phyloP scores from a whole-genome alignment of 2,329 filamentous ascomycete genomes.

The Colletotrichum camelliae region DNA sequence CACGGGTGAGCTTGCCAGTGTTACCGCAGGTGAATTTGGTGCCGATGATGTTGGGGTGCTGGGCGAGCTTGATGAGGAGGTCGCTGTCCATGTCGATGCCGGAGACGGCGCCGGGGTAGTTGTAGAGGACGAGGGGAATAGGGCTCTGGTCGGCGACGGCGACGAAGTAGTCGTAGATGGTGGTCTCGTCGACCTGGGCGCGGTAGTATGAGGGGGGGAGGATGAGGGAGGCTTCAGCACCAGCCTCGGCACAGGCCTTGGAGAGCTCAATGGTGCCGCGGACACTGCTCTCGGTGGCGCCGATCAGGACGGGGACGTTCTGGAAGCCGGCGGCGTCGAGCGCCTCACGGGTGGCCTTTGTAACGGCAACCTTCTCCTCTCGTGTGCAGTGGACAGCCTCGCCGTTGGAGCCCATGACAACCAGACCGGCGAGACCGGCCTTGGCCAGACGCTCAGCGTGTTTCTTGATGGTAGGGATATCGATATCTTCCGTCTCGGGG shows the following conservation, averaged over 20 bases:
- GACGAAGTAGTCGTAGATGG: slow-evolving; percentile 76
- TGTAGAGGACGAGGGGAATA: slow-evolving; percentile 84
- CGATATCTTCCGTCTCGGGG: slow-evolving; percentile 81
- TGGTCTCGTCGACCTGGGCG: slow-evolving; percentile 74
- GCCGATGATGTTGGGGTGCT: slow-evolving; percentile 84
- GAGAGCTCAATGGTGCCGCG: slow-evolving; percentile 79
- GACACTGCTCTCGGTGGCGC: slow-evolving; percentile 82
- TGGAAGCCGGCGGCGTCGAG: slow-evolving; percentile 81
- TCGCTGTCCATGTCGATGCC: slow-evolving; percentile 92
- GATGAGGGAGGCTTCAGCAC: slow-evolving; percentile 81
- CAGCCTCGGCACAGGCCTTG: slow-evolving; percentile 69
- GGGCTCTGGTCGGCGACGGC: slow-evolving; percentile 78
- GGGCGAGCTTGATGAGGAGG: slow-evolving; percentile 77
- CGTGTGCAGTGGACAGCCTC: slow-evolving; percentile 85
- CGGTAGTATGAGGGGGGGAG: slow-evolving; percentile 87
- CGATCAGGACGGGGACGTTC: slow-evolving; percentile 80
- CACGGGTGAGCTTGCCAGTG: slow-evolving; percentile 86
- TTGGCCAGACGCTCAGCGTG: slow-evolving; percentile 80
- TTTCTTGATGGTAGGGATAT: slow-evolving; percentile 78
- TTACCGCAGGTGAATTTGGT: slow-evolving; percentile 94
- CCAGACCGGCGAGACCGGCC: slow-evolving; percentile 80
- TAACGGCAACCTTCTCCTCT: slow-evolving; percentile 78
- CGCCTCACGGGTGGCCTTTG: slow-evolving; percentile 78
- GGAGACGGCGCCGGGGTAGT: slow-evolving; percentile 86
- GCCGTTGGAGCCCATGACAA: slow-evolving; percentile 90